Conservation (phyloP, 2,329 filamentous ascomycete genomes). For the Phyllachora maydis region DNA sequence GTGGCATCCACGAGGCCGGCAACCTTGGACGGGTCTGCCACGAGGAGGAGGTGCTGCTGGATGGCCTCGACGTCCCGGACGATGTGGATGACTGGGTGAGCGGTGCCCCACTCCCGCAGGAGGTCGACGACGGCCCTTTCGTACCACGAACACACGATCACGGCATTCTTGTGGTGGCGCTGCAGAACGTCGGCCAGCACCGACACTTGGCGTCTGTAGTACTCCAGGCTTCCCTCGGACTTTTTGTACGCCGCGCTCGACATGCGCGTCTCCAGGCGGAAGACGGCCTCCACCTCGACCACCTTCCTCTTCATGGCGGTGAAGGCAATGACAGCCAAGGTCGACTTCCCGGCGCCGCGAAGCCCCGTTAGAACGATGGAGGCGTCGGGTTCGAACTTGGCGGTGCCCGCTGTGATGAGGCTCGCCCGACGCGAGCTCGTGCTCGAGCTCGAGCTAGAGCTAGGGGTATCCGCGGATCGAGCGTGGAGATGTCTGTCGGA, state of each 20-base stretch:
- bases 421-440: slow-evolving; percentile 4
- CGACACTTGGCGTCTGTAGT: slow-evolving; percentile 40
- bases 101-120: slow-evolving; percentile 38
- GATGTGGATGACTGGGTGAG: slow-evolving; percentile 52
- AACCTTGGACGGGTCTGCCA: slow-evolving; percentile 32
- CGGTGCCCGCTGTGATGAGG: slow-evolving; percentile 6
- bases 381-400: slow-evolving; percentile 38
- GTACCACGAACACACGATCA: slow-evolving; percentile 56
- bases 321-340: slow-evolving; percentile 54
- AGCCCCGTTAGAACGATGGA: slow-evolving; percentile 57
- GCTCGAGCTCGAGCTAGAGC: slow-evolving; percentile 3
- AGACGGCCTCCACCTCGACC: slow-evolving; percentile 47
- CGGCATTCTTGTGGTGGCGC: slow-evolving; percentile 34
- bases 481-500: not conserved
- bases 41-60: slow-evolving; percentile 36
- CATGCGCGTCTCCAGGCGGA: slow-evolving; percentile 40
- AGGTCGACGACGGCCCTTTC: slow-evolving; percentile 39
- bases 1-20: slow-evolving; percentile 35
- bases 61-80: slow-evolving; percentile 45
- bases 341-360: slow-evolving; percentile 56
- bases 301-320: slow-evolving; percentile 47
- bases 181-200: slow-evolving; percentile 38
- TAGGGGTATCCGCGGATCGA: slow-evolving; percentile 1
- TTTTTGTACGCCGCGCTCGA: slow-evolving; percentile 44
- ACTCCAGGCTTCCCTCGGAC: slow-evolving; percentile 36